Percentiles rank a stretch among this genome's conserved stretches.
Conservation (phyloP, 2,329 filamentous ascomycete species). For the Thermomyces lanuginosus region DNA sequence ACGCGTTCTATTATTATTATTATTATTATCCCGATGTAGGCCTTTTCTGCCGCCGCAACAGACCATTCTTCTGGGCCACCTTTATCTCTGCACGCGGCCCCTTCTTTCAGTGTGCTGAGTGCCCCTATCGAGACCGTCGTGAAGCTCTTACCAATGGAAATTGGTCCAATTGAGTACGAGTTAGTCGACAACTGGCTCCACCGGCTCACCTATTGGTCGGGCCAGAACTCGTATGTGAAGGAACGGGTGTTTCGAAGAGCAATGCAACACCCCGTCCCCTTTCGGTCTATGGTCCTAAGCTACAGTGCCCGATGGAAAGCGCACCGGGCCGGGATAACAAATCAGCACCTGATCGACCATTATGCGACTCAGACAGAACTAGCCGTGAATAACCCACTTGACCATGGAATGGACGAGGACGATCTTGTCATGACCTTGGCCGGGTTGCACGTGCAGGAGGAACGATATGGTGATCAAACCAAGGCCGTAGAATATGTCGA, state of each 20-base stretch:
- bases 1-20: too few relatives aligned
- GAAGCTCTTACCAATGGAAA: slow-evolving; percentile 13
- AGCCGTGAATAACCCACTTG: slow-evolving; percentile 13
- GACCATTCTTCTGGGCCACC: too few relatives aligned
- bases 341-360: slow-evolving; percentile 13
- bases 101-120: too few relatives aligned
- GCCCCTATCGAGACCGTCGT: slow-evolving; percentile 19
- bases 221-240: slow-evolving; percentile 23
- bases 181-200: slow-evolving; percentile 21
- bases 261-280: slow-evolving; percentile 19
- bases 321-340: slow-evolving; percentile 11
- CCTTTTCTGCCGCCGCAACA: too few relatives aligned
- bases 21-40: too few relatives aligned
- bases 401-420: slow-evolving; percentile 12
- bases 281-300: slow-evolving; percentile 21
- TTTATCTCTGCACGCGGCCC: too few relatives aligned
- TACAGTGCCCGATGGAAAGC: slow-evolving; percentile 24
- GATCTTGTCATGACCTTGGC: slow-evolving; percentile 18
- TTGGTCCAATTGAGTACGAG: slow-evolving; percentile 15
- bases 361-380: slow-evolving; percentile 14
- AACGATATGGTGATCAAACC: slow-evolving; percentile 20
- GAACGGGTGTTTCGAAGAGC: slow-evolving; percentile 19
- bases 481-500: slow-evolving; percentile 11
- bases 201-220: slow-evolving; percentile 26
- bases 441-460: slow-evolving; percentile 23